phyloP scores from a whole-genome alignment of 192 early-diverging fungal genomes.

The Linnemannia exigua region DNA sequence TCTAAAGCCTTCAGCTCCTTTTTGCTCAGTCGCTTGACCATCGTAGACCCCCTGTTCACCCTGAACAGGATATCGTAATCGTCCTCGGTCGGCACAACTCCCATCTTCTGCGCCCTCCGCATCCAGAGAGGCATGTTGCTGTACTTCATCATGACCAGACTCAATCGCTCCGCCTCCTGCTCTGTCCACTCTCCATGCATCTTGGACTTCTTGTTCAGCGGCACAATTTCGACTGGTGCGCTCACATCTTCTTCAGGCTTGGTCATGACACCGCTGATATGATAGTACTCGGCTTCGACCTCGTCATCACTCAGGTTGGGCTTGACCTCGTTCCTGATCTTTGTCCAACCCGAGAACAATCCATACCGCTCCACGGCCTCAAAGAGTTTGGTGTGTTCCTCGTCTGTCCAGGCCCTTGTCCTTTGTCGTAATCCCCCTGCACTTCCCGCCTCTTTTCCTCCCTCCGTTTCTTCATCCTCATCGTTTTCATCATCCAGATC shows the following conservation, averaged over 20 bases:
- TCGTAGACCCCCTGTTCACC: not conserved
- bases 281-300: slow-evolving; percentile 48
- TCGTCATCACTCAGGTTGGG: slow-evolving; percentile 22
- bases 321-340: slow-evolving; percentile 34
- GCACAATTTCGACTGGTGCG: not conserved
- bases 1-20: not conserved
- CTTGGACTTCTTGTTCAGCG: not conserved
- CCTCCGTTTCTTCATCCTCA: not conserved
- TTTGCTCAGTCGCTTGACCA: slow-evolving; percentile 1
- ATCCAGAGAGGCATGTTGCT: slow-evolving; percentile 28
- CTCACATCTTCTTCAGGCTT: not conserved
- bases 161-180: slow-evolving; percentile 16
- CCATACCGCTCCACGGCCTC: slow-evolving; percentile 42
- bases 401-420: slow-evolving; percentile 16
- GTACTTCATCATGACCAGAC: slow-evolving; percentile 39
- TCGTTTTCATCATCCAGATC: not conserved
- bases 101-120: slow-evolving; percentile 12
- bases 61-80: slow-evolving; percentile 26
- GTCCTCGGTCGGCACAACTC: slow-evolving; percentile 1
- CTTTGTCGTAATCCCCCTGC: not conserved
- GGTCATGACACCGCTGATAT: slow-evolving; percentile 23
- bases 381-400: slow-evolving; percentile 31
- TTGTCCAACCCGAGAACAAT: slow-evolving; percentile 42
- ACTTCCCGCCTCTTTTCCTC: not conserved
- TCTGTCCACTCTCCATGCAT: slow-evolving; percentile 22